These are phyloP conservation scores for Silene conica DNA, from an alignment of 148 eudicot species.

Conservation along the genomic window DNA sequence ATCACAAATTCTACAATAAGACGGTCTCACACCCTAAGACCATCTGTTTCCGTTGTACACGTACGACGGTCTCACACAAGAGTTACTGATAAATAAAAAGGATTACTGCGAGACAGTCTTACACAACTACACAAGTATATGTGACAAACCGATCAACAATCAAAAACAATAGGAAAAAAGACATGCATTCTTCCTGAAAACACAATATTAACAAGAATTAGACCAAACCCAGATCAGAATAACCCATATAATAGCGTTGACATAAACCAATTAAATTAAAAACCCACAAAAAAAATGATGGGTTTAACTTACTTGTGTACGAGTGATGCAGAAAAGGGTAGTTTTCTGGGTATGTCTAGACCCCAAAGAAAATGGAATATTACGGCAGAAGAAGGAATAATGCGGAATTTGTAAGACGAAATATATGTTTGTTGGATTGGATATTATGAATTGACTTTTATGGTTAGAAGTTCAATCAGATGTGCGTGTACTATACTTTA, in stretches of 20 bases:
- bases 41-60: too few relatives aligned
- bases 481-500: not conserved
- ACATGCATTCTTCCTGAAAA: not conserved
- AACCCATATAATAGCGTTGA: not conserved
- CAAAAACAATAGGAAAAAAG: not conserved
- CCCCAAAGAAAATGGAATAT: not conserved
- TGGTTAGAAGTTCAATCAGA: not conserved
- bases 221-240: slow-evolving; percentile 15
- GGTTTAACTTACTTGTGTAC: slow-evolving; percentile 11
- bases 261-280: not conserved
- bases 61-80: too few relatives aligned
- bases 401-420: not conserved
- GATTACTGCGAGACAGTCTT: too few relatives aligned
- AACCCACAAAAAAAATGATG: not conserved
- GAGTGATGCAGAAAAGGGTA: slow-evolving; percentile 1
- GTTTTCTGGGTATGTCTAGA: not conserved
- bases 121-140: not conserved
- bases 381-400: not conserved
- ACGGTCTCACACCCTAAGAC: too few relatives aligned
- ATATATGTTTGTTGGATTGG: not conserved
- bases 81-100: too few relatives aligned
- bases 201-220: not conserved
- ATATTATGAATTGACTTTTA: not conserved
- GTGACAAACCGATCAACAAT: too few relatives aligned
- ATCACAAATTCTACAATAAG: too few relatives aligned